Base-by-base conservation (phyloP, 345 rosid species). In the Eucalyptus regnans region DNA sequence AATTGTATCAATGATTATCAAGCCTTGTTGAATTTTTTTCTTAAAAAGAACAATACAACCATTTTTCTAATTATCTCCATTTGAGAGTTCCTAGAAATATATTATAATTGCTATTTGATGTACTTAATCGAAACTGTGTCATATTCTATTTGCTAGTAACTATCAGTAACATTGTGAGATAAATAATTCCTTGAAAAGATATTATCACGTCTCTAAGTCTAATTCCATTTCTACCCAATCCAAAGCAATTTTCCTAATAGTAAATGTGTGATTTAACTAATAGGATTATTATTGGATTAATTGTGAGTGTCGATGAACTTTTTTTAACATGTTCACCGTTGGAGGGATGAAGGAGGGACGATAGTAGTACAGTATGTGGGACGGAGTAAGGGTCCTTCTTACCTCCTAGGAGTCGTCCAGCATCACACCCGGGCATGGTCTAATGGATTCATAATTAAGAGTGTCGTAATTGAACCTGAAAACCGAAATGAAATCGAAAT, bases 61-160 rank as follows among this genome's bases (percentile, higher is more conserved):
- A 52, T 52, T 52, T 20, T 52, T 52, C 25, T 18, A 52, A 52
- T 52, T 52, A 52, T 52, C 58, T 52, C 0, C 10, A 3, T 8
- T 20, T 3, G 0, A 7, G 58, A 52, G 58, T 52, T 52, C 10
- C 25, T 52, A 52, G 0, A 52, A 1, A 20, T 20, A 52, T 52
- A 52, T 52, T 0, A 3, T 0, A 52, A 18, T 52, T 52, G 4
- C 4, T 52, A 52, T 52, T 52, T 52, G 58, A 52, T 52, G 10
- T 52, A 52, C 58, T 52, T 5, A 20, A 52, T 52, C 2, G 5
- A 20, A 52, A 52, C 0, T 1, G 10, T 52, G 10, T 52, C 10
- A 0, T 52, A 20, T 52, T 52, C 5, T 52, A 52, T 52, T 52
- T 8, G 5, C 25, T 5, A 52, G 0, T 20, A 52, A 52, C 10